Conservation (phyloP, 1,284 basidiomycete species). For the Pisolithus thermaeus region DNA sequence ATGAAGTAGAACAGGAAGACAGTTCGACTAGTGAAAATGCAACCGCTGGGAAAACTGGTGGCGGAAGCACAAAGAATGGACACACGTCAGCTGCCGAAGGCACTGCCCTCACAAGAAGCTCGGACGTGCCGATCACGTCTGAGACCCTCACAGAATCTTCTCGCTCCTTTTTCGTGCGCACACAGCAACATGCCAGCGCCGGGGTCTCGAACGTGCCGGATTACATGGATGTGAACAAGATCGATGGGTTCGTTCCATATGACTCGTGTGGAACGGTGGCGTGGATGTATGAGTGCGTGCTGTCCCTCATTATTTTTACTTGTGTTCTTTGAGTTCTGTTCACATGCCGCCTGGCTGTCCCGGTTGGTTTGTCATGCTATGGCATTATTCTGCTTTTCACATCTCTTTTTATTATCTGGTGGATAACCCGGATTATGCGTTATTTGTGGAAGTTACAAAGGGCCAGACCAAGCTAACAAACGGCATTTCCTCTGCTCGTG, state of each 20-base stretch:
- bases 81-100: too few species aligned
- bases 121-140: constrained; percentile 30
- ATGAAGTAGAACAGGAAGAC: too few species aligned
- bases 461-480: constrained; percentile 6
- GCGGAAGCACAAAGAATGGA: too few species aligned
- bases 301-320: constrained; percentile 3
- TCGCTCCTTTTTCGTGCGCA: constrained; percentile 43
- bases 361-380: not conserved
- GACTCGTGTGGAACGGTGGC: constrained; percentile 45
- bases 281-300: constrained; percentile 70
- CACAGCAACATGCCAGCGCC: constrained; percentile 34
- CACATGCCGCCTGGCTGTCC: not conserved
- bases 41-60: too few species aligned
- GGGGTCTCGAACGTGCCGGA: constrained; percentile 18
- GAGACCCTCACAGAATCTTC: constrained; percentile 42
- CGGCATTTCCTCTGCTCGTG: not conserved
- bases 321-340: not conserved
- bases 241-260: constrained; percentile 51
- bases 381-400: not conserved
- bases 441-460: not conserved
- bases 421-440: too few species aligned
- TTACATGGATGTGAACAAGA: constrained; percentile 48
- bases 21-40: too few species aligned
- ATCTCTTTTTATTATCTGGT: not conserved
- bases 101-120: too few species aligned